Evolutionary conservation across 1,284 basidiomycete species (phyloP).

Genomic region (Fistulinella cinereoalba): DNA sequence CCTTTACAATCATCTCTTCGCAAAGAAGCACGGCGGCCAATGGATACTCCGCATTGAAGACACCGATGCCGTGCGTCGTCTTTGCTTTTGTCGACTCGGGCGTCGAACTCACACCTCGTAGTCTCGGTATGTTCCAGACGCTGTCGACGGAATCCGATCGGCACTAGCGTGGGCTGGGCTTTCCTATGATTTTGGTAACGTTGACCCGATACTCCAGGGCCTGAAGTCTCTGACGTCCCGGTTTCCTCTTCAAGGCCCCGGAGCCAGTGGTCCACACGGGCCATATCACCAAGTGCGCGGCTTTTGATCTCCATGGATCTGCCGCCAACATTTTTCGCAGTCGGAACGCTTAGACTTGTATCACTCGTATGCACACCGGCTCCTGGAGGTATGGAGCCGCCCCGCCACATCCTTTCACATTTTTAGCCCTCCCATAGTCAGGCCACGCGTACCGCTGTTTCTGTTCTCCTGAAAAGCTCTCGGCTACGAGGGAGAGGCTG

Average conservation of each 20-base stretch:
- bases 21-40: slow-evolving; percentile 76
- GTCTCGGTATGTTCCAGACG: slow-evolving; percentile 79
- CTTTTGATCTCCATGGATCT: neutral
- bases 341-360: slow-evolving; percentile 90
- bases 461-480: slow-evolving; percentile 71
- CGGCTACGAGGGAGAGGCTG: slow-evolving; percentile 64
- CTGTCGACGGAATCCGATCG: slow-evolving; percentile 76
- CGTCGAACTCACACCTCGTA: slow-evolving; percentile 28
- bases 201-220: too few relatives aligned
- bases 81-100: neutral
- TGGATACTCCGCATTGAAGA: slow-evolving; percentile 95
- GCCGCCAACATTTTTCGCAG: slow-evolving; percentile 39
- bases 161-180: slow-evolving; percentile 92
- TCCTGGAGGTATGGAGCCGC: slow-evolving; percentile 60
- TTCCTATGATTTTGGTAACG: slow-evolving; percentile 84
- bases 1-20: slow-evolving; percentile 88
- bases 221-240: neutral
- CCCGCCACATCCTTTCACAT: neutral
- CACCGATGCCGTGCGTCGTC: slow-evolving; percentile 58
- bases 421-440: slow-evolving; percentile 43
- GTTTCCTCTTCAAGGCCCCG: slow-evolving; percentile 56
- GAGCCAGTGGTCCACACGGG: slow-evolving; percentile 65
- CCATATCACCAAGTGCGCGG: slow-evolving; percentile 79
- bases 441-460: slow-evolving; percentile 96
- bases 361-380: slow-evolving; percentile 63